A percentile compares a stretch with the other conserved stretches of the same genome.
These are phyloP conservation scores for Colletotrichum musicola DNA, from an alignment of 2,329 filamentous ascomycete species.

Conservation along the genomic window DNA sequence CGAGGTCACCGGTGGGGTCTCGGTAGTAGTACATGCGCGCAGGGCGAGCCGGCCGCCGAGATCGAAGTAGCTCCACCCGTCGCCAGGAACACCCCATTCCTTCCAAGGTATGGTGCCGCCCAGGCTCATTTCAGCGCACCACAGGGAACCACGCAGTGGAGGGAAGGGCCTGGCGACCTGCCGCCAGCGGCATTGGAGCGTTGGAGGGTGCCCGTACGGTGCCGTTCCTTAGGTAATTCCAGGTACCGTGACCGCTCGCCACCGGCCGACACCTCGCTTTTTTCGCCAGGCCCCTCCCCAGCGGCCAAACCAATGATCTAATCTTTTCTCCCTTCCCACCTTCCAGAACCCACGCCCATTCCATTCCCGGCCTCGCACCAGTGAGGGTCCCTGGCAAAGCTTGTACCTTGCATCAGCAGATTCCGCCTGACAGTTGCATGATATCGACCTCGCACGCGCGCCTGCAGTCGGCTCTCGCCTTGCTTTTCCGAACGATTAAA, in stretches of 20 bases:
- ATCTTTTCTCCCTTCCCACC: slow-evolving; percentile 17
- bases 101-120: neutral
- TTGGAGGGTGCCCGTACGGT: no score
- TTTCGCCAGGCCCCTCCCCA: no score
- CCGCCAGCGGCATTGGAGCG: no score
- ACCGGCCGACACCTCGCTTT: no score
- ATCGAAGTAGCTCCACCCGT: slow-evolving; percentile 29
- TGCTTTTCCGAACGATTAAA: slow-evolving; percentile 20
- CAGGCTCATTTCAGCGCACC: neutral
- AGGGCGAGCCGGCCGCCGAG: slow-evolving; percentile 21
- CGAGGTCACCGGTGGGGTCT: slow-evolving; percentile 39
- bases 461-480: slow-evolving; percentile 16
- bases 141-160: no score
- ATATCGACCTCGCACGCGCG: slow-evolving; percentile 22
- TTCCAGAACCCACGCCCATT: slow-evolving; percentile 14
- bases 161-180: no score
- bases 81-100: neutral
- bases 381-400: slow-evolving; percentile 36
- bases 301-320: slow-evolving; percentile 19
- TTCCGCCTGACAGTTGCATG: slow-evolving; percentile 37
- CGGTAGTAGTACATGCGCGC: slow-evolving; percentile 36
- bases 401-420: slow-evolving; percentile 40
- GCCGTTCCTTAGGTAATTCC: no score
- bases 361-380: slow-evolving; percentile 26
- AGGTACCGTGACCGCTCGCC: no score